These are phyloP conservation scores for Citrus australasica DNA, from an alignment of 345 rosid genomes.

Conservation along the genomic window DNA sequence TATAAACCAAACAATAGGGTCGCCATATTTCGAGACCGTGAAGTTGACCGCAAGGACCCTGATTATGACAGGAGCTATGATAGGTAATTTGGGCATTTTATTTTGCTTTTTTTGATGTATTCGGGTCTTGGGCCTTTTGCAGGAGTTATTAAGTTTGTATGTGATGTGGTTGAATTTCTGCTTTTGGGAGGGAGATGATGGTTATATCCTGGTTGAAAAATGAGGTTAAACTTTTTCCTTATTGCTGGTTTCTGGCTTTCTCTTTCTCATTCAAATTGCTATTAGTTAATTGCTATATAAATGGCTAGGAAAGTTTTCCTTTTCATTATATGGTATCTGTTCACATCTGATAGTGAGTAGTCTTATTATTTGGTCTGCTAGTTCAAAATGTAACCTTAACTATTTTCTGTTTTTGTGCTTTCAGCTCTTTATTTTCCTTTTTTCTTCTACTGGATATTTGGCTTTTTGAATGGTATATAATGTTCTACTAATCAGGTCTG, in stretches of 20 bases:
- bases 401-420: neutral
- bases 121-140: constrained; percentile 3
- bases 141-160: neutral
- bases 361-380: neutral
- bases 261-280: neutral
- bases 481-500: neutral
- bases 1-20: constrained; percentile 49
- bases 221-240: no score
- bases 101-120: neutral
- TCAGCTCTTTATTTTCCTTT: neutral
- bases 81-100: constrained; percentile 33
- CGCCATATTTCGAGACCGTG: constrained; percentile 82
- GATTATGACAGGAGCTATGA: constrained; percentile 82
- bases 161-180: neutral
- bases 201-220: neutral
- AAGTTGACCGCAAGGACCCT: constrained; percentile 70
- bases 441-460: neutral
- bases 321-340: neutral
- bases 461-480: neutral
- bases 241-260: neutral
- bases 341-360: neutral
- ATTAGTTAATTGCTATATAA: neutral
- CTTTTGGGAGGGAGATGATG: neutral
- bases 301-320: neutral
- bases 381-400: neutral